phyloP scores from a whole-genome alignment of 805 yeast species.

The Candida odintsovae region DNA sequence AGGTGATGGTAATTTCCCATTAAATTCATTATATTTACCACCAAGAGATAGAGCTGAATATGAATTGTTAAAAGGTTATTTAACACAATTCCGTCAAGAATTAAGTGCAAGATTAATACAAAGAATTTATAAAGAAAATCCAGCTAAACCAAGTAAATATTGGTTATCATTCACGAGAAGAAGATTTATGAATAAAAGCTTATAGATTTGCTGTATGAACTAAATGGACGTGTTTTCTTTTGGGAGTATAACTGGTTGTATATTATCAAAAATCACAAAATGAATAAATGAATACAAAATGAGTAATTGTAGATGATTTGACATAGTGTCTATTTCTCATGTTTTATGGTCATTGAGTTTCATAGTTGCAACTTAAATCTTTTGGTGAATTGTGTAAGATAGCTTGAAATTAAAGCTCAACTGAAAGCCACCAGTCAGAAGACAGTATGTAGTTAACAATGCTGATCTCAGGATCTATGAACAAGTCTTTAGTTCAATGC shows the following conservation, averaged over 20 bases:
- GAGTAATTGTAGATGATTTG: too few species aligned
- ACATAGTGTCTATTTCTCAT: too few species aligned
- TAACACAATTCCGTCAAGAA: slow-evolving; percentile 94
- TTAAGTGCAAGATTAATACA: slow-evolving; percentile 73
- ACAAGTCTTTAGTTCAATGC: too few species aligned
- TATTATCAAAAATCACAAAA: too few species aligned
- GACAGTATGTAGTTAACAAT: too few species aligned
- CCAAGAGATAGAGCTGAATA: slow-evolving; percentile 72
- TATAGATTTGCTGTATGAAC: slow-evolving; percentile 29
- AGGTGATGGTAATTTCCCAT: slow-evolving; percentile 92
- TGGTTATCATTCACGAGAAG: slow-evolving; percentile 97
- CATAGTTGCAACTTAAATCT: too few species aligned
- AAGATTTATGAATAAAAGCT: slow-evolving; percentile 90
- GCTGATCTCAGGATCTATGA: too few species aligned
- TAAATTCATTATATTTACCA: slow-evolving; percentile 70
- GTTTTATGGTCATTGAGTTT: too few species aligned
- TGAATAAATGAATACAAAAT: too few species aligned
- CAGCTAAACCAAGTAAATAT: slow-evolving; percentile 68
- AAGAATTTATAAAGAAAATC: slow-evolving; percentile 61
- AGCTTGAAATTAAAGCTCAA: too few species aligned
- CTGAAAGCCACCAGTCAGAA: too few species aligned
- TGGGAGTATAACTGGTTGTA: not conserved
- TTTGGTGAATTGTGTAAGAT: too few species aligned
- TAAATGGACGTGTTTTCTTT: not conserved
- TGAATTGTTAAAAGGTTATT: slow-evolving; percentile 72